Base-by-base conservation (phyloP, 164 flowering plant genomes). In the Sedum album region DNA sequence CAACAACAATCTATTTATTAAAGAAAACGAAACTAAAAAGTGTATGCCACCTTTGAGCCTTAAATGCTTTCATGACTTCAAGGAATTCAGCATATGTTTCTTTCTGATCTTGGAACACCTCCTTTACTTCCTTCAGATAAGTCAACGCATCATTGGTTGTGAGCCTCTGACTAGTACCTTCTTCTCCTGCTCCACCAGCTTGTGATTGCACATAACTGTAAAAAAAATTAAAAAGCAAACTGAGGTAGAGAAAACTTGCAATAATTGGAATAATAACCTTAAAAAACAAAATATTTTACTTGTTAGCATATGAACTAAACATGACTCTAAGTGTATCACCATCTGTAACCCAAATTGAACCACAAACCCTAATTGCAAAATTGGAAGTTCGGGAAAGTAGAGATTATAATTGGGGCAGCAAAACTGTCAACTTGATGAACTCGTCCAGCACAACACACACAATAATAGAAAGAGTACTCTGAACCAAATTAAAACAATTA, bases 41-140 rank as follows among this genome's bases (percentile, higher is more conserved):
- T 28, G 13, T 11, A 63, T 31, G 18, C 2, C 64, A 86, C 97
- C 94, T 85, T 70, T 85, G 90, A 61, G 90, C 93, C 82, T 91
- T 87, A 76, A 91, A 90, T 73, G 88, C 91, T 72, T 91, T 91
- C 97, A 91, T 88, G 71, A 87, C 95, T 74, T 91, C 97, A 62
- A 88, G 91, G 72, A 91, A 91, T 75, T 72, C 83, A 55, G 87
- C 97, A 78, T 88, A 91, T 70, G 83, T 87, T 53, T 86, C 92
- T 71, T 75, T 78, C 68, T 87, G 88, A 66, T 87, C 88, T 48
- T 87, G 89, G 75, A 91, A 89, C 79, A 87, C 86, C 60, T 91
- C 97, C 83, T 87, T 89, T 8, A 91, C 97, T 68, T 85, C 84
- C 73, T 88, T 88, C 28, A 88, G 80, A 77, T 91, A 91, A 33